These are phyloP conservation scores for Dimocarpus longan DNA, from an alignment of 345 rosid species.

Conservation along the genomic window DNA sequence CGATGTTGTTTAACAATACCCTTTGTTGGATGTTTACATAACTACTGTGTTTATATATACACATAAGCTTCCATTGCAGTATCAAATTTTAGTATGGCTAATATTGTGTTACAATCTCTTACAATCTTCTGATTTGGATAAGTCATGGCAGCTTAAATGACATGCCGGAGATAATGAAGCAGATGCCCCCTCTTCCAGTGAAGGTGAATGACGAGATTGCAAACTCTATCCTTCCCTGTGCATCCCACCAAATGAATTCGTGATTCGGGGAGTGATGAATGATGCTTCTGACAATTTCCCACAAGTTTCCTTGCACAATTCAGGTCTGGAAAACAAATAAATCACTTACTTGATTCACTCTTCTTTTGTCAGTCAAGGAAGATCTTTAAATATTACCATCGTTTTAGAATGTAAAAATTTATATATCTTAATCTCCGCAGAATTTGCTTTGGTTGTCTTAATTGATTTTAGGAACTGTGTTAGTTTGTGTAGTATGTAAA, in stretches of 20 bases:
- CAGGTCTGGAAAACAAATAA: constrained; percentile 19
- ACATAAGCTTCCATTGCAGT: too few relatives aligned
- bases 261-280: constrained; percentile 31
- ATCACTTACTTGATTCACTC: background rate
- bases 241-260: constrained; percentile 54
- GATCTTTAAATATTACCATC: background rate
- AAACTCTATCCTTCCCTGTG: constrained; percentile 54
- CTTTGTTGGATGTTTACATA: background rate
- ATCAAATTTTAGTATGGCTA: background rate
- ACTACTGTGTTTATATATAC: background rate
- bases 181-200: constrained; percentile 86
- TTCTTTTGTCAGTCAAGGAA: constrained; percentile 13
- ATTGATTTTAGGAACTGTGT: constrained; percentile 20
- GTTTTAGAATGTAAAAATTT: constrained; percentile 5
- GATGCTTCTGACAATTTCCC: constrained; percentile 30
- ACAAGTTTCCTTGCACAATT: constrained; percentile 7
- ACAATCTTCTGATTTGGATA: constrained; percentile 21
- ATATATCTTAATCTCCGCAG: constrained; percentile 11
- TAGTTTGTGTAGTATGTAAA: constrained; percentile 41
- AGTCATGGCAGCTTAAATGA: constrained; percentile 68
- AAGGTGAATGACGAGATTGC: constrained; percentile 79
- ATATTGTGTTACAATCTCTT: background rate
- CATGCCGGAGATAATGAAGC: constrained; percentile 82
- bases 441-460: constrained; percentile 3
- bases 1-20: constrained; percentile 9